Evolutionary conservation across 352 stramenopile genomes (phyloP).

Genomic region (Hyaloperonospora arabidopsidis): DNA sequence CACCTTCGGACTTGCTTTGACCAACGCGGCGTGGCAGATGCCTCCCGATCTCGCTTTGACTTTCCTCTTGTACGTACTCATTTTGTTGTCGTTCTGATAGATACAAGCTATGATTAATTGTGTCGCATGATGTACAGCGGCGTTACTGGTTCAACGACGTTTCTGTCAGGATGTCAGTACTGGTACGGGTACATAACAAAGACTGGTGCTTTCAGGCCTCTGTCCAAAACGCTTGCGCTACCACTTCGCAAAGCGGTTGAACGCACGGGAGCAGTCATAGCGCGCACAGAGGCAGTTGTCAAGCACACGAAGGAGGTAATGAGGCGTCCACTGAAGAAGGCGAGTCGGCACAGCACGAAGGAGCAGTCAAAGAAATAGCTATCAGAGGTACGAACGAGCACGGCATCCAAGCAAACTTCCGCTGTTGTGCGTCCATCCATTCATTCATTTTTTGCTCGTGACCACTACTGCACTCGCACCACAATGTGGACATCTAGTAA

Average conservation of each 20-base stretch:
- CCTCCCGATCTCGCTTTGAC: constrained; percentile 46
- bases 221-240: constrained; percentile 29
- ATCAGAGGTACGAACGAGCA: not conserved
- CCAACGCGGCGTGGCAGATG: constrained; percentile 66
- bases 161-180: constrained; percentile 71
- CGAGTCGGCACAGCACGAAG: constrained; percentile 21
- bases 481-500: constrained; percentile 57
- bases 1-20: constrained; percentile 63
- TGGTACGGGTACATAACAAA: constrained; percentile 66
- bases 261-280: constrained; percentile 25
- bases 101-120: not conserved
- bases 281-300: constrained; percentile 20
- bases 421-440: constrained; percentile 31
- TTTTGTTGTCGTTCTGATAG: constrained; percentile 5
- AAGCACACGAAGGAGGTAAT: constrained; percentile 29
- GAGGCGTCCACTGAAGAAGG: constrained; percentile 16
- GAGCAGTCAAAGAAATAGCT: constrained; percentile 24
- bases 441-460: constrained; percentile 26
- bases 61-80: constrained; percentile 50
- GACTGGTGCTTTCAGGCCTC: constrained; percentile 55
- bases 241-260: constrained; percentile 27
- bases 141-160: constrained; percentile 60
- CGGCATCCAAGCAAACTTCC: constrained; percentile 2
- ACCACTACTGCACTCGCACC: constrained; percentile 16
- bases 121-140: constrained; percentile 27